Conservation (phyloP, 2,329 filamentous ascomycete species). For the Diaporthe sp. region DNA sequence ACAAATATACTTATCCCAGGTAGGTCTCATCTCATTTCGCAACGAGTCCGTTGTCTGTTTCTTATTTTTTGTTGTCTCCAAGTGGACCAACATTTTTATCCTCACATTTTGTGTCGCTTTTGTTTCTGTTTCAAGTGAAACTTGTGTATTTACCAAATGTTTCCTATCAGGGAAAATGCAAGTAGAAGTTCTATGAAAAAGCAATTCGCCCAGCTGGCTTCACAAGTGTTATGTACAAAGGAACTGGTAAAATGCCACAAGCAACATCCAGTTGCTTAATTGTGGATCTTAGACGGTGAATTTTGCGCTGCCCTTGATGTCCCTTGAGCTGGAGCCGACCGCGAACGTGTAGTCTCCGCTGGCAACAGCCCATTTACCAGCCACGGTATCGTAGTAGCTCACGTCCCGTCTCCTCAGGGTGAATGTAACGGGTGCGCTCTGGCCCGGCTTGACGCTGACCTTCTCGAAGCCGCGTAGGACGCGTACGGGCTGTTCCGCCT, state of each 20-base stretch:
- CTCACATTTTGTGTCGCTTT: neutral
- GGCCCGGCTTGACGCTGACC: slow-evolving; percentile 60
- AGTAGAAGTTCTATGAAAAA: neutral
- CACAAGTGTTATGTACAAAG: neutral
- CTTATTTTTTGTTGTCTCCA: neutral
- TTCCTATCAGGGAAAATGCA: neutral
- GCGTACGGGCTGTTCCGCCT: slow-evolving; percentile 56
- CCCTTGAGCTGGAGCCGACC: slow-evolving; percentile 61
- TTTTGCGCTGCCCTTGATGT: slow-evolving; percentile 39
- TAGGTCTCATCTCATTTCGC: neutral
- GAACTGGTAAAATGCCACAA: neutral
- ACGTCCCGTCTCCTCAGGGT: slow-evolving; percentile 72
- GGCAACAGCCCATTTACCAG: slow-evolving; percentile 71
- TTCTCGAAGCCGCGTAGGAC: slow-evolving; percentile 77
- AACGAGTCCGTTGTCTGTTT: neutral
- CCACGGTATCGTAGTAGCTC: slow-evolving; percentile 73
- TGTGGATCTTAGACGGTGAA: neutral
- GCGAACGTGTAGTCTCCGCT: slow-evolving; percentile 57
- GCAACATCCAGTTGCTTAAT: neutral
- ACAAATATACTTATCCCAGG: neutral
- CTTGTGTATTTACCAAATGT: neutral
- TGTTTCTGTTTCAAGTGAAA: neutral
- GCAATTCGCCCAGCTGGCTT: neutral
- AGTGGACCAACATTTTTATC: neutral
- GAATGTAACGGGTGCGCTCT: slow-evolving; percentile 59